Conservation (phyloP, 345 rosid genomes). For the Excoecaria cochinchinensis region DNA sequence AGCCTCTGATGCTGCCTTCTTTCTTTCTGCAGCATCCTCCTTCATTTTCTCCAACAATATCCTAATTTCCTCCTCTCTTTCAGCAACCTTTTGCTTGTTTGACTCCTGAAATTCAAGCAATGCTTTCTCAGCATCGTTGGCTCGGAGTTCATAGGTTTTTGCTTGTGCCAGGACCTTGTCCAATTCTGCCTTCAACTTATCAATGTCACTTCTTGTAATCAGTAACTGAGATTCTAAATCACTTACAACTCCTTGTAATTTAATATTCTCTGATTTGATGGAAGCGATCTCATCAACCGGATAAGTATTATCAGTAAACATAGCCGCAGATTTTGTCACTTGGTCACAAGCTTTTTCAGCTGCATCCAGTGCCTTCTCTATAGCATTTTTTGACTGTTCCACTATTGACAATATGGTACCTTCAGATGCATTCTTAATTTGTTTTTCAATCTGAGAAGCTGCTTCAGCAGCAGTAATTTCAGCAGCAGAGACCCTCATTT, state of each 20-base stretch:
- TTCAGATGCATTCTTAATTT: slow-evolving; percentile 42
- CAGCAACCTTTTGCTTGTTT: slow-evolving; percentile 25
- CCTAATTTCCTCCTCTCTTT: slow-evolving; percentile 35
- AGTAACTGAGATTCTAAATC: slow-evolving; percentile 40
- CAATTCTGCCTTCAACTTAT: slow-evolving; percentile 39
- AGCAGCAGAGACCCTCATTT: slow-evolving; percentile 41
- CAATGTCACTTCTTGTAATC: slow-evolving; percentile 33
- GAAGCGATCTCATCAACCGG: slow-evolving; percentile 38
- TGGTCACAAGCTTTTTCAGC: slow-evolving; percentile 39
- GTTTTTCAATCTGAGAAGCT: slow-evolving; percentile 38
- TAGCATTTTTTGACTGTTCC: slow-evolving; percentile 48
- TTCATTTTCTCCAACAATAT: slow-evolving; percentile 41
- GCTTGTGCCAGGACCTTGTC: slow-evolving; percentile 30
- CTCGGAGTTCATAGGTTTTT: slow-evolving; percentile 36
- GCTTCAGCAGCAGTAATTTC: slow-evolving; percentile 45
- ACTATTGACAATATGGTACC: slow-evolving; percentile 37
- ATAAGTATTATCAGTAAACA: slow-evolving; percentile 20
- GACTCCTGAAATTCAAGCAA: slow-evolving; percentile 44
- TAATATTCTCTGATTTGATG: slow-evolving; percentile 33
- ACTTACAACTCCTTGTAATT: slow-evolving; percentile 27
- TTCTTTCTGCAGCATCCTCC: slow-evolving; percentile 35
- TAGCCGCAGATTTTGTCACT: slow-evolving; percentile 33
- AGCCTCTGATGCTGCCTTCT: slow-evolving; percentile 28
- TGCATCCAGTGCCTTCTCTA: slow-evolving; percentile 36
- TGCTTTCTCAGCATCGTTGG: slow-evolving; percentile 38